Percentiles rank a stretch among this genome's conserved stretches.
phyloP scores from a whole-genome alignment of 305 asterid species.

The Coffea humblotiana region DNA sequence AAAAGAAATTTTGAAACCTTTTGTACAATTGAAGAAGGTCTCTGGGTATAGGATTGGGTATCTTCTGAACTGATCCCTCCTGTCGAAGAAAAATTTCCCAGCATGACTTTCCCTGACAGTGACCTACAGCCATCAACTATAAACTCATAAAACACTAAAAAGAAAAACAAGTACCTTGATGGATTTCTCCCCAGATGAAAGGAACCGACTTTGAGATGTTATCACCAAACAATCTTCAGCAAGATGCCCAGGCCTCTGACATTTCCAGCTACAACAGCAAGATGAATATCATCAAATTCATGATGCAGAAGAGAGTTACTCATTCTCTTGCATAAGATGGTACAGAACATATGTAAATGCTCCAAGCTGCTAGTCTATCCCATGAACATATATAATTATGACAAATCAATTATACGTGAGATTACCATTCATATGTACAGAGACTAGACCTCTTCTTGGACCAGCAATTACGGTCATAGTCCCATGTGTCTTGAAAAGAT shows the following conservation, averaged over 20 bases:
- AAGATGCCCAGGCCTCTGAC: slow-evolving; percentile 82
- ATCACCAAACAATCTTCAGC: slow-evolving; percentile 74
- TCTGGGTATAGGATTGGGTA: slow-evolving; percentile 41
- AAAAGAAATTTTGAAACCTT: slow-evolving; percentile 43
- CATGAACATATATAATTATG: background rate
- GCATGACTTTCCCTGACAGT: slow-evolving; percentile 1
- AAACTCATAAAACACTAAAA: background rate
- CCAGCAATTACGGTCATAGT: slow-evolving; percentile 60
- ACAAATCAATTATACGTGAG: background rate
- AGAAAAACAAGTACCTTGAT: slow-evolving; percentile 30
- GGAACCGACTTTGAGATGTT: slow-evolving; percentile 33
- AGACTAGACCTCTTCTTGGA: slow-evolving; percentile 67
- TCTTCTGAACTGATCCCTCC: slow-evolving; percentile 41
- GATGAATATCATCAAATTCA: slow-evolving; percentile 10
- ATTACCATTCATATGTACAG: slow-evolving; percentile 74
- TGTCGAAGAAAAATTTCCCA: slow-evolving; percentile 19
- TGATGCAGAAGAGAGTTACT: background rate
- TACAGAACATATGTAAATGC: background rate
- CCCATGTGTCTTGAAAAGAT: slow-evolving; percentile 68
- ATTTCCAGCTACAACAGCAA: slow-evolving; percentile 69
- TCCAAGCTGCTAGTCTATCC: background rate
- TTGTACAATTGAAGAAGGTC: slow-evolving; percentile 73
- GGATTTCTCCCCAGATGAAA: slow-evolving; percentile 34
- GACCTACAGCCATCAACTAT: background rate
- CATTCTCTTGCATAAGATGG: background rate